Base-by-base conservation (phyloP, 352 stramenopile genomes). In the Phytophthora hybrid region DNA sequence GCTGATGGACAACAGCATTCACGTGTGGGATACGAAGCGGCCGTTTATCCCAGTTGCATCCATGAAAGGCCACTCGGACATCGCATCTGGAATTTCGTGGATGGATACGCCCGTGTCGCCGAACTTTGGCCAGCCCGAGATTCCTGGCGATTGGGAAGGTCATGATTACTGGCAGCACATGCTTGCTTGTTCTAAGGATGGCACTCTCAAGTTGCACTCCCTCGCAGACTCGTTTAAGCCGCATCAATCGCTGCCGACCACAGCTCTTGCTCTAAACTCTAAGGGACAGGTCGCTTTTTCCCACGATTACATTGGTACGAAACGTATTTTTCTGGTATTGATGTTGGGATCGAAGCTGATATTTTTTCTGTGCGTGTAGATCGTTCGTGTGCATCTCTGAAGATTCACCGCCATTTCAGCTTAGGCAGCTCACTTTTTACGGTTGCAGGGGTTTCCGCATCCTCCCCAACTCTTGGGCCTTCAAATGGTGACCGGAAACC, bases 91-190 rank as follows among this genome's bases (percentile, higher is more conserved):
- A 14, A 94, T 97, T 56, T 81, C 85, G 21, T 97, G 90, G 90
- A 82, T 97, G 69, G 90, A 97, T 57, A 97, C 90, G 3, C 90
- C 88, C 0, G 75, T 88, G 51, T 79, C 70, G 14, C 59, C 76
- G 37, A 83, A 73, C 60, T 79, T 78, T 63, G 68, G 69, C 16
- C 76, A 77, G 49, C 59, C 63, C 29, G 73, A 79, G 57, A 77
- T 80, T 55, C 73, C 69, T 59, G 73, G 68, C 0, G 90, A 95
- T 26, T 91, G 80, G 77, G 87, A 94, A 66, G 88, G 90, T 2
- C 87, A 90, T 19, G 76, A 90, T 18, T 95, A 90, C 61, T 97
- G 90, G 90, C 90, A 97, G 59, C 90, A 97, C 64, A 94, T 97
- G 85, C 76, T 97, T 23, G 88, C 89, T 4, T 97, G 90, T 56